Base-by-base conservation (phyloP, 345 rosid genomes). In the Ailanthus altissimus region DNA sequence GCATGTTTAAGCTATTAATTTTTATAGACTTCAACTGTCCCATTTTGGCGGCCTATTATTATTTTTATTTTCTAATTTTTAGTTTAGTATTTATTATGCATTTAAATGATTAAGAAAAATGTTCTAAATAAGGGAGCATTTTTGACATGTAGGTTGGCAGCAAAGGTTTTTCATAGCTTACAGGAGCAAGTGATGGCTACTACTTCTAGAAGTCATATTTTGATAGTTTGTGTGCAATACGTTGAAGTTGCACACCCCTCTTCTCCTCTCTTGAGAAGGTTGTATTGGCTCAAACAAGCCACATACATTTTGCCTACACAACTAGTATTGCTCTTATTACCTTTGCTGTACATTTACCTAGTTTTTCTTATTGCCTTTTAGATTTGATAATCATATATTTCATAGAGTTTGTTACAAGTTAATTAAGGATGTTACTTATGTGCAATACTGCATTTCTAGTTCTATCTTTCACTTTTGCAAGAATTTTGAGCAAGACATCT, bases 161-260 rank as follows among this genome's bases (percentile, higher is more conserved):
- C 94, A 56, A 97, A 93, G 84, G 92, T 96, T 75, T 96, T 96
- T 75, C 99, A 92, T 79, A 98, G 94, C 9, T 81, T 96, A 83
- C 99, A 93, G 77, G 97, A 93, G 80, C 93, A 89, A 82, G 92
- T 87, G 65, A 86, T 82, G 83, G 85, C 71, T 63, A 92, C 97
- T 57, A 90, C 97, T 81, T 92, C 97, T 72, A 90, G 97, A 87
- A 96, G 97, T 80, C 93, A 86, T 79, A 91, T 85, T 32, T 85
- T 96, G 78, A 83, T 66, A 79, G 86, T 87, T 46, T 91, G 97
- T 65, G 83, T 91, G 68, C 87, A 87, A 83, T 81, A 81, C 65
- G 90, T 96, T n/a, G 99, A 96, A 87, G 88, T 93, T 81, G 85
- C 92, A 65, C 87, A 93, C 57, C 90, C n/a, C n/a, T n/a, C n/a